Percentiles rank a stretch among this genome's conserved stretches.
phyloP scores from a whole-genome alignment of 75 land plant genomes.

The Picea glauca region DNA sequence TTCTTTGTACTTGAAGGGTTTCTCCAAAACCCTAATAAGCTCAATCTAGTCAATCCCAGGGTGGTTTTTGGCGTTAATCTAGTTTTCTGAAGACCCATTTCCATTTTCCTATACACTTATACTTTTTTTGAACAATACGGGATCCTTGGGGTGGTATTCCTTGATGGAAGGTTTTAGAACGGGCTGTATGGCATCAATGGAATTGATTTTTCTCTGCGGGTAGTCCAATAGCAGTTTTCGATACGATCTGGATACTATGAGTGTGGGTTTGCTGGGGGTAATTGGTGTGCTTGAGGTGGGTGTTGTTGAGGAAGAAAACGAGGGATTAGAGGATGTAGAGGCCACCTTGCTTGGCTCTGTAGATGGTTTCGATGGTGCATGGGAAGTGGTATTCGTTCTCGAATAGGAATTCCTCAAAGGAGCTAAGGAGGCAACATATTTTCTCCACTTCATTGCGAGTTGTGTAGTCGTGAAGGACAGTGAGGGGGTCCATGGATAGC shows the following conservation, averaged over 20 bases:
- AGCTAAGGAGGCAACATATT: constrained; percentile 68
- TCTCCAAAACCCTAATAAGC: constrained; percentile 53
- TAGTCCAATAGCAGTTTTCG: constrained; percentile 80
- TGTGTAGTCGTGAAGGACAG: constrained; percentile 78
- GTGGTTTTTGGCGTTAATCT: not conserved
- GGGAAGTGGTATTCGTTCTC: constrained; percentile 76
- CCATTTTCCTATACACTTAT: not conserved
- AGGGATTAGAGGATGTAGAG: constrained; percentile 42
- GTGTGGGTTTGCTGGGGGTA: constrained; percentile 74
- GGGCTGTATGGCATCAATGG: constrained; percentile 67
- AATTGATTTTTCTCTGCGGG: constrained; percentile 53
- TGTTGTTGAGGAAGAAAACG: constrained; percentile 65
- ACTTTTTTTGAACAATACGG: constrained; percentile 7
- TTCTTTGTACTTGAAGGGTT: constrained; percentile 80
- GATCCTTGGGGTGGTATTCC: constrained; percentile 28
- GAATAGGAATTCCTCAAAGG: constrained; percentile 75
- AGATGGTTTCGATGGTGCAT: constrained; percentile 66
- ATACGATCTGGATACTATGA: constrained; percentile 62
- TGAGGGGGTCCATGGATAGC: constrained; percentile 67
- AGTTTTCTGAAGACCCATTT: not conserved
- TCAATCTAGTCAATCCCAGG: constrained; percentile 14
- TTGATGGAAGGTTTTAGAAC: constrained; percentile 12
- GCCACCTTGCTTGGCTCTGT: constrained; percentile 51
- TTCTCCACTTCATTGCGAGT: constrained; percentile 66
- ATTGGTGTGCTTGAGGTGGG: constrained; percentile 73